A percentile compares a stretch with the other conserved stretches of the same genome.
phyloP scores from a whole-genome alignment of 2,329 filamentous ascomycete genomes.

The Exophiala dermatitidis region DNA sequence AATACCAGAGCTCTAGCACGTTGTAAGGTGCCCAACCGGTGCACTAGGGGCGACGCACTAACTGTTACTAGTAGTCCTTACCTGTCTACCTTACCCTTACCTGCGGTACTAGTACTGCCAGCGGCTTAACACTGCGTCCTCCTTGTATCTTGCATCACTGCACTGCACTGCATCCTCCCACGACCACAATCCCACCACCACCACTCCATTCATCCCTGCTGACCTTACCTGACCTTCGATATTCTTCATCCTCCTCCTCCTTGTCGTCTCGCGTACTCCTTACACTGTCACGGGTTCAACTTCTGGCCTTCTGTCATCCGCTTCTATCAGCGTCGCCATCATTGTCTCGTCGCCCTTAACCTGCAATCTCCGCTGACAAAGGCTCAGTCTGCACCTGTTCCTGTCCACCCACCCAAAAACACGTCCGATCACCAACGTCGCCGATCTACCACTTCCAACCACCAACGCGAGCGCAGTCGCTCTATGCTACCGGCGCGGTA shows the following conservation, averaged over 20 bases:
- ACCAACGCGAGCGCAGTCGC: slow-evolving; percentile 10
- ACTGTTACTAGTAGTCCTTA: too few relatives aligned
- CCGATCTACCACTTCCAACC: neutral
- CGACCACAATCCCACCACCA: slow-evolving; percentile 3
- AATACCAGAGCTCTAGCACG: too few relatives aligned
- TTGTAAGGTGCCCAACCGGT: too few relatives aligned
- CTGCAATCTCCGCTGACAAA: slow-evolving; percentile 17
- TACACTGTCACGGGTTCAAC: slow-evolving; percentile 7
- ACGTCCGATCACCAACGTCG: slow-evolving; percentile 3
- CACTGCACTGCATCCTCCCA: slow-evolving; percentile 2
- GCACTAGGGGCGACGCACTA: too few relatives aligned
- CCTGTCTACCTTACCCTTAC: neutral
- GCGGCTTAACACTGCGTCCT: neutral
- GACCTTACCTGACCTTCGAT: slow-evolving; percentile 20
- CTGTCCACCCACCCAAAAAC: slow-evolving; percentile 3
- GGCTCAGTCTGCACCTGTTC: slow-evolving; percentile 1
- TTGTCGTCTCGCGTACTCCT: slow-evolving; percentile 6
- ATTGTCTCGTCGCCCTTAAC: slow-evolving; percentile 14
- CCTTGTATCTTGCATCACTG: slow-evolving; percentile 10
- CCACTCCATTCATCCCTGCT: slow-evolving; percentile 12
- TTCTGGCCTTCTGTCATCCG: slow-evolving; percentile 3
- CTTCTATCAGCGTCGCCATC: slow-evolving; percentile 5
- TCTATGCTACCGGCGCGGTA: slow-evolving; percentile 16
- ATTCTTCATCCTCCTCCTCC: slow-evolving; percentile 14
- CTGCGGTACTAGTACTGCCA: neutral